Percentiles rank a stretch among this genome's conserved stretches.
Evolutionary conservation across 2,329 filamentous ascomycete species (phyloP).

Genomic region (Fonsecaea monophora): DNA sequence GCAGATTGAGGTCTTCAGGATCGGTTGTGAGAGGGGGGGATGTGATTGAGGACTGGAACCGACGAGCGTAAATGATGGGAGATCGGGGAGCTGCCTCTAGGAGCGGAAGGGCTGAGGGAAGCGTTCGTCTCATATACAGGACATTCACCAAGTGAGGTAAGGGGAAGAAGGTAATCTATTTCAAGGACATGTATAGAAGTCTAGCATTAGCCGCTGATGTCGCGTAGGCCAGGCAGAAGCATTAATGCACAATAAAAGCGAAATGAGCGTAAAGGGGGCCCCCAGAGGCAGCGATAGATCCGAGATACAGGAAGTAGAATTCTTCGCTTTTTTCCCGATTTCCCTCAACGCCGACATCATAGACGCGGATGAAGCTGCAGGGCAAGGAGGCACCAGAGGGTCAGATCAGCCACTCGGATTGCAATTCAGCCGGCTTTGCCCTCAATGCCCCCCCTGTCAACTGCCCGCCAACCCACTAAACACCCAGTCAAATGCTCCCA

Average conservation of each 20-base stretch:
- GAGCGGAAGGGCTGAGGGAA: slow-evolving; percentile 25
- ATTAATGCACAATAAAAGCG: slow-evolving; percentile 8
- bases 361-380: background rate
- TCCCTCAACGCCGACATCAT: slow-evolving; percentile 11
- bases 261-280: background rate
- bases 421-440: slow-evolving; percentile 4
- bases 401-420: slow-evolving; percentile 19
- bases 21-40: slow-evolving; percentile 11
- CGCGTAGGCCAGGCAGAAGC: slow-evolving; percentile 10
- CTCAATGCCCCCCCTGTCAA: no score
- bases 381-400: background rate
- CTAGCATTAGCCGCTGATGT: background rate
- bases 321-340: background rate
- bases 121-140: slow-evolving; percentile 30
- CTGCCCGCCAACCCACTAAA: no score
- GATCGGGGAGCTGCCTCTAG: slow-evolving; percentile 32
- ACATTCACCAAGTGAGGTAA: slow-evolving; percentile 6
- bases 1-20: slow-evolving; percentile 27
- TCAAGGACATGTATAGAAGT: slow-evolving; percentile 6
- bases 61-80: slow-evolving; percentile 16
- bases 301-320: slow-evolving; percentile 7
- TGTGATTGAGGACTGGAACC: slow-evolving; percentile 28
- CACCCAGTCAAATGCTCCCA: background rate
- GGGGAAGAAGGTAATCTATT: background rate
- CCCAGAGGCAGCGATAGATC: slow-evolving; percentile 18